phyloP scores from a whole-genome alignment of 495 filamentous ascomycete species.

The Jackrogersella multiformis region DNA sequence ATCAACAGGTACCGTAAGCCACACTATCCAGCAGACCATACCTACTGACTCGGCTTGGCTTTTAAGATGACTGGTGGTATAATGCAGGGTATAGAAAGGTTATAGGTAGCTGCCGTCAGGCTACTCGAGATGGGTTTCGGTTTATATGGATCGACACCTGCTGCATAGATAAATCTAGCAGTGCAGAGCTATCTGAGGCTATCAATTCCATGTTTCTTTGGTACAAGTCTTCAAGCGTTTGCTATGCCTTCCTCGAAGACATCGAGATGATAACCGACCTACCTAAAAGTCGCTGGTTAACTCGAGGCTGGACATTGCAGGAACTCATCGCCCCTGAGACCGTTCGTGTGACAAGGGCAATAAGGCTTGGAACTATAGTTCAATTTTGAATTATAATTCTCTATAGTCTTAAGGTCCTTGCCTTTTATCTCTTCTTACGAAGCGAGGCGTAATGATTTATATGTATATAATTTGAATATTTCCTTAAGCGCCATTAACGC shows the following conservation, averaged over 20 bases:
- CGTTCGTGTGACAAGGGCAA: no score
- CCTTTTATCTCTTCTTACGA: no score
- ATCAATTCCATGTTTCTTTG: background rate
- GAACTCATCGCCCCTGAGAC: background rate
- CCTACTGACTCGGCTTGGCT: background rate
- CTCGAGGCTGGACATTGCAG: background rate
- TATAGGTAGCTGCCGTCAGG: background rate
- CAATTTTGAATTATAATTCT: no score
- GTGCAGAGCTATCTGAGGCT: background rate
- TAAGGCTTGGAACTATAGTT: no score
- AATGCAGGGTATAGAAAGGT: constrained; percentile 31
- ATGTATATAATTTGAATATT: no score
- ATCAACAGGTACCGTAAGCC: background rate
- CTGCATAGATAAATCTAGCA: background rate
- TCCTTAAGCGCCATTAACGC: no score
- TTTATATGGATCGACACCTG: constrained; percentile 47
- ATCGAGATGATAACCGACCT: background rate
- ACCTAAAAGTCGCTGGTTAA: background rate
- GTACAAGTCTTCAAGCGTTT: background rate
- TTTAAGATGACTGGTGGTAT: background rate
- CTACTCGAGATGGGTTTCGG: background rate
- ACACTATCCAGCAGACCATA: background rate
- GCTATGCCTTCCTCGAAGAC: background rate
- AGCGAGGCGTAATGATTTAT: no score
- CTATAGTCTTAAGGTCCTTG: no score